Conservation (phyloP, 139 green algal genomes). For the Zygnema cylindricum region DNA sequence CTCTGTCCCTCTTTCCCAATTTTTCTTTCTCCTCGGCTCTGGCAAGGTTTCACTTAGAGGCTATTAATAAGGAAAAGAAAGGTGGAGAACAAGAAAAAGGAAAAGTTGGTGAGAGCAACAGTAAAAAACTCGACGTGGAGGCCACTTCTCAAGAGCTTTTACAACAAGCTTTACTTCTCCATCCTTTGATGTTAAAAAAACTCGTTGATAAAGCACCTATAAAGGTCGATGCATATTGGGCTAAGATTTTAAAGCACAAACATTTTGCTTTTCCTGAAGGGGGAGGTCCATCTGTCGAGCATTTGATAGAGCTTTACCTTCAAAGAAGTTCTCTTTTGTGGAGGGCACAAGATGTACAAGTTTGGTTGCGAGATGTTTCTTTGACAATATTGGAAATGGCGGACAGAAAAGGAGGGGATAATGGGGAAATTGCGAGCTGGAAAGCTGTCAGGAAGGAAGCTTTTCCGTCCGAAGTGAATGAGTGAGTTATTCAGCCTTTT, state of each 20-base stretch:
- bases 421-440: constrained; percentile 68
- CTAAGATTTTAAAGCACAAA: background rate
- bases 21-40: constrained; percentile 79
- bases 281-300: constrained; percentile 74
- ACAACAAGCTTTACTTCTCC: constrained; percentile 10
- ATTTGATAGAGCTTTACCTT: constrained; percentile 83
- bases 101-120: background rate
- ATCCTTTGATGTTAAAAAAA: constrained; percentile 72
- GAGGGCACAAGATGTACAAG: constrained; percentile 77
- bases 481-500: constrained; percentile 39
- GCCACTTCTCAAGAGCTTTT: constrained; percentile 4
- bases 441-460: constrained; percentile 61
- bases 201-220: constrained; percentile 54
- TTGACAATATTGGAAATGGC: background rate
- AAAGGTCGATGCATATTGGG: constrained; percentile 44
- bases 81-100: background rate
- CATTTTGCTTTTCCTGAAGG: constrained; percentile 64
- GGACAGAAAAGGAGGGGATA: background rate
- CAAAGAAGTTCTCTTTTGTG: constrained; percentile 85
- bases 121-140: no score
- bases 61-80: constrained; percentile 60
- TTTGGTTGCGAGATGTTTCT: constrained; percentile 68
- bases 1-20: constrained; percentile 81
- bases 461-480: constrained; percentile 49
- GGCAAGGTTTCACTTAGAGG: constrained; percentile 60